These are phyloP conservation scores for Aspergillus bertholletiae DNA, from an alignment of 495 filamentous ascomycete species.

Conservation along the genomic window DNA sequence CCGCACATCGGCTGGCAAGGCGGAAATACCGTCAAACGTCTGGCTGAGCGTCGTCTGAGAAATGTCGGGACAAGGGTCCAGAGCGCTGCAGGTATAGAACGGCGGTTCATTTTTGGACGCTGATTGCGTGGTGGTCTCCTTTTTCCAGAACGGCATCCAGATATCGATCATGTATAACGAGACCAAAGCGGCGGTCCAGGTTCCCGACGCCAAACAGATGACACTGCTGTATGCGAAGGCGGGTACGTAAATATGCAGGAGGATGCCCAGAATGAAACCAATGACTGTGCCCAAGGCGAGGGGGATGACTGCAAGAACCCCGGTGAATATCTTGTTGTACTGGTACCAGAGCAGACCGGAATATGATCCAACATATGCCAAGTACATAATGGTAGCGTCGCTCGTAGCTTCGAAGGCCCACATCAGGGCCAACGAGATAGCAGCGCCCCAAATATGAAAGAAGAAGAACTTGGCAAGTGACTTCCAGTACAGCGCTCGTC, in stretches of 20 bases:
- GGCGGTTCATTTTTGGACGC: conserved; percentile 12
- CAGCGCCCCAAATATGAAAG: conserved; percentile 56
- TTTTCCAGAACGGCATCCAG: conserved; percentile 6
- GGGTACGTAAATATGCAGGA: conserved; percentile 30
- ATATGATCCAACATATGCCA: conserved; percentile 52
- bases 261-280: conserved; percentile 47
- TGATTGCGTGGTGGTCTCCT: not conserved
- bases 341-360: conserved; percentile 58
- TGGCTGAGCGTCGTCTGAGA: conserved; percentile 50
- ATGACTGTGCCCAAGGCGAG: conserved; percentile 42
- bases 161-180: not conserved
- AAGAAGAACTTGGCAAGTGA: conserved; percentile 48
- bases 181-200: conserved; percentile 44
- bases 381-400: conserved; percentile 47
- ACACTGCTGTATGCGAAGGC: conserved; percentile 44
- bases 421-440: conserved; percentile 46
- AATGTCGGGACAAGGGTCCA: conserved; percentile 43
- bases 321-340: conserved; percentile 59
- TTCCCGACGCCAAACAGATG: conserved; percentile 47
- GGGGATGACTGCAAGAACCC: conserved; percentile 49
- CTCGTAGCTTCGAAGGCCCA: conserved; percentile 48
- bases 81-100: conserved; percentile 43
- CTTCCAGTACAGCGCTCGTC: conserved; percentile 52
- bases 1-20: conserved; percentile 27
- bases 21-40: conserved; percentile 33